Base-by-base conservation (phyloP, 2,329 filamentous ascomycete species). In the Knufia petricola region DNA sequence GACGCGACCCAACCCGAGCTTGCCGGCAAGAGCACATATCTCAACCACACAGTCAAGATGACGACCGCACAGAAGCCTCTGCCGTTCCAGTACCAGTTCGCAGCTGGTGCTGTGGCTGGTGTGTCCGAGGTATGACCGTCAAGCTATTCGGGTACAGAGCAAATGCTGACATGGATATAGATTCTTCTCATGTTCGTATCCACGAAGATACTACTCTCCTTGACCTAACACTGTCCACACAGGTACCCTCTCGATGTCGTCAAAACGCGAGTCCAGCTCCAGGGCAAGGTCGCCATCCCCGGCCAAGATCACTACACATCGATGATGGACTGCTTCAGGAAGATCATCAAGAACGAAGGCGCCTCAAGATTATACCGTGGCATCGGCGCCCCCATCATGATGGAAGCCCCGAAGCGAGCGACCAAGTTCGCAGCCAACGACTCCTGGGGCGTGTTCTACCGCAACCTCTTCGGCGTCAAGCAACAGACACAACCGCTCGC, bases 391-490 rank as follows among this genome's bases (percentile, higher is more conserved):
- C 92, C 92, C 44, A 96, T 98, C 63, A 78, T 96, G 58, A 98
- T 98, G 90, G 90, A 96, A 70, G 89, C 89, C 49, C 83, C 86
- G 69, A 95, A 95, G 79, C 78, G 88, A 71, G 90, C 90, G 37
- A 96, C 87, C 73, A 98, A 98, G 70, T 98, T 98, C 70, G 90
- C 92, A 40, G 92, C 92, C 70, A 98, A 98, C 71, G 92, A 98
- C 67, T 87, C 90, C 67, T 98, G 92, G 92, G 92, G 92, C 61
- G 81, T 88, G 69, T 78, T 95, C 70, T 98, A 94, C 75, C 85
- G 88, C 64, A 84, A 84, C 59, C 66, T 84, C 44, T 96, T 98
- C 65, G 87, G 86, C 57, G 76, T 84, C 49, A 69, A 79, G 49
- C 86, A 95, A 73, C 92, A 94, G 82, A 96, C 78, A 63, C 92